phyloP scores from a whole-genome alignment of 2,329 filamentous ascomycete genomes.

The Colletotrichum echinochloae region DNA sequence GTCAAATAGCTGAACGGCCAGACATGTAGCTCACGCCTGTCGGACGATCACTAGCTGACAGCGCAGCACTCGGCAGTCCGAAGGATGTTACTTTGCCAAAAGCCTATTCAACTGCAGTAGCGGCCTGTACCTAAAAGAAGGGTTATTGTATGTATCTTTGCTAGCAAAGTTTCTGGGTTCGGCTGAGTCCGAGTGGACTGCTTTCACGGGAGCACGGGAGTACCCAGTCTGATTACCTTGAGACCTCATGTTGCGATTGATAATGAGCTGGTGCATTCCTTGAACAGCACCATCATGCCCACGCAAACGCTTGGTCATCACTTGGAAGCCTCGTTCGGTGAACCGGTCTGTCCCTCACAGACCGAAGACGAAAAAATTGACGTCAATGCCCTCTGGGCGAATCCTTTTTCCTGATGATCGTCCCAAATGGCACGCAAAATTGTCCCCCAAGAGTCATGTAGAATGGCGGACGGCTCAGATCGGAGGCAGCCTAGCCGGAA shows the following conservation, averaged over 20 bases:
- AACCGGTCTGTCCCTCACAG: not conserved
- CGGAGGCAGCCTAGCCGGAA: not conserved
- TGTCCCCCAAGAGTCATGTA: not conserved
- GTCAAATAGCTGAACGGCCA: conserved; percentile 4
- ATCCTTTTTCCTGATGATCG: too few relatives aligned
- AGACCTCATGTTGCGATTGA: not conserved
- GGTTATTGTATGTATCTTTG: not conserved
- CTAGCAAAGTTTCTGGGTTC: not conserved
- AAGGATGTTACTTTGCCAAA: too few relatives aligned
- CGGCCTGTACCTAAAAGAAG: not conserved
- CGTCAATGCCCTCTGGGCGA: too few relatives aligned
- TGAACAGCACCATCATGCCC: not conserved
- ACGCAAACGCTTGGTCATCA: not conserved
- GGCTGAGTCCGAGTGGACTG: not conserved
- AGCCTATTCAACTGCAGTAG: not conserved
- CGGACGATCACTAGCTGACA: not conserved
- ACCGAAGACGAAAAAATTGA: not conserved
- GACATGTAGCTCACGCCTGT: conserved; percentile 1
- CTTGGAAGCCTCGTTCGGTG: not conserved
- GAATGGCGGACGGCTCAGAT: not conserved
- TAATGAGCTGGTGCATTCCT: not conserved
- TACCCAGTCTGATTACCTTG: not conserved
- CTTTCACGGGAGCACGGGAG: not conserved
- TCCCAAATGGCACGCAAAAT: not conserved
- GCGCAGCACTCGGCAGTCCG: not conserved